Conservation (phyloP, 257 asterid species). For the Petunia axillaris region DNA sequence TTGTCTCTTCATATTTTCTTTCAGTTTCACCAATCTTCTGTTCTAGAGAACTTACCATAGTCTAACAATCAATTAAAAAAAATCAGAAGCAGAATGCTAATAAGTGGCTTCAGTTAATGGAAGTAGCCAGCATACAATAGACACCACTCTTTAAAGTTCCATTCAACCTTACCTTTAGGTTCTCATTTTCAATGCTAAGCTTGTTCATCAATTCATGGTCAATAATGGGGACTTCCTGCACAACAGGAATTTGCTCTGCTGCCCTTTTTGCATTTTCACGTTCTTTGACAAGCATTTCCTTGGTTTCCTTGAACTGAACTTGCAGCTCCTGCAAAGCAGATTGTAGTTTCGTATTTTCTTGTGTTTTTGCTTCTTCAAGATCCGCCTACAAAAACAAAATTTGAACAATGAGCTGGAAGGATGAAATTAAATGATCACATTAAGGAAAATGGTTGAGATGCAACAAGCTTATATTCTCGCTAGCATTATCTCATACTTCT, state of each 20-base stretch:
- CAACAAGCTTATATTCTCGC: slow-evolving; percentile 18
- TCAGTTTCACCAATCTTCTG: slow-evolving; percentile 87
- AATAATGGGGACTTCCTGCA: slow-evolving; percentile 87
- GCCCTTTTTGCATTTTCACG: slow-evolving; percentile 59
- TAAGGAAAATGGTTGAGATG: background rate
- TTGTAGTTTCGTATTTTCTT: slow-evolving; percentile 81
- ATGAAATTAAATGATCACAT: background rate
- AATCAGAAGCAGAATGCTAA: slow-evolving; percentile 9
- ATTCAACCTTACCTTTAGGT: slow-evolving; percentile 63
- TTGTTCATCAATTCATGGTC: slow-evolving; percentile 82
- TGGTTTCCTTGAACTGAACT: slow-evolving; percentile 75
- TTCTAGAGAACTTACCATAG: slow-evolving; percentile 81
- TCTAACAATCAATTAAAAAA: slow-evolving; percentile 47
- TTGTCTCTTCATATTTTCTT: slow-evolving; percentile 88
- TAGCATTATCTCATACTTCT: slow-evolving; percentile 19
- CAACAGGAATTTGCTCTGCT: slow-evolving; percentile 64
- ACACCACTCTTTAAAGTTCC: slow-evolving; percentile 4
- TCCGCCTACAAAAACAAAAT: slow-evolving; percentile 59
- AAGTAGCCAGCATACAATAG: background rate
- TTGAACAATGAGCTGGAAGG: slow-evolving; percentile 18
- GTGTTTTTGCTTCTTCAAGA: slow-evolving; percentile 91
- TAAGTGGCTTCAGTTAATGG: slow-evolving; percentile 5
- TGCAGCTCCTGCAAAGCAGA: slow-evolving; percentile 81
- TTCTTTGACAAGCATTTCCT: slow-evolving; percentile 72
- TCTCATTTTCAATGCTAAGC: slow-evolving; percentile 81